Conservation (phyloP, 495 filamentous ascomycete species). For the Aspergillus heteromorphus region DNA sequence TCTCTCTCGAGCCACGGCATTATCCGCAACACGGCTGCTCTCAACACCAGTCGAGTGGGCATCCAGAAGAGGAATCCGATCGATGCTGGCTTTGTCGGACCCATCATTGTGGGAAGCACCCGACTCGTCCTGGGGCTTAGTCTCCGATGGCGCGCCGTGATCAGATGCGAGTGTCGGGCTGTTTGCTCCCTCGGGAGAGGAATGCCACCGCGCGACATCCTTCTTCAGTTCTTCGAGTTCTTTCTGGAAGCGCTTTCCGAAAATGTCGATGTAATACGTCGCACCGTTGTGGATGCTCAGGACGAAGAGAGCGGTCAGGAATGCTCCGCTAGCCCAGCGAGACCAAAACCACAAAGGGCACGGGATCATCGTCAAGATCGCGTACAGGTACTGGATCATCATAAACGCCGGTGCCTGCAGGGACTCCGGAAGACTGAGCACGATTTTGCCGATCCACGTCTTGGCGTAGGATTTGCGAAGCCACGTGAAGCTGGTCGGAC, state of each 20-base stretch:
- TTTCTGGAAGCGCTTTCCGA: slow-evolving; percentile 93
- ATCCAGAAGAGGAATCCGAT: slow-evolving; percentile 41
- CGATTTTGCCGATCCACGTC: slow-evolving; percentile 78
- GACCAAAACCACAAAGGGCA: slow-evolving; percentile 95
- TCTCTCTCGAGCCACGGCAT: slow-evolving; percentile 23
- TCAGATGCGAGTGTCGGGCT: slow-evolving; percentile 30
- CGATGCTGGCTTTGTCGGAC: slow-evolving; percentile 33
- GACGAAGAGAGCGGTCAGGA: slow-evolving; percentile 72
- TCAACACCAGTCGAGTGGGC: slow-evolving; percentile 24
- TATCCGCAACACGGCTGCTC: slow-evolving; percentile 1
- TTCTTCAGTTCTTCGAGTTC: slow-evolving; percentile 86
- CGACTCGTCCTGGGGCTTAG: slow-evolving; percentile 9
- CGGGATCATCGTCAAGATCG: slow-evolving; percentile 85
- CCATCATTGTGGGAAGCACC: slow-evolving; percentile 1
- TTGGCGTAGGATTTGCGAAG: slow-evolving; percentile 84
- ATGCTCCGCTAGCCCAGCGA: slow-evolving; percentile 68
- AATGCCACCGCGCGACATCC: slow-evolving; percentile 88
- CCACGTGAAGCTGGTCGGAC: slow-evolving; percentile 97
- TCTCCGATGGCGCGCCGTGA: slow-evolving; percentile 11
- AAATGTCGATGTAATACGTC: slow-evolving; percentile 96
- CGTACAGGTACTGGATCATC: slow-evolving; percentile 90
- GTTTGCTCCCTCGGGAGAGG: slow-evolving; percentile 33
- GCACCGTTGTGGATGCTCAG: slow-evolving; percentile 96
- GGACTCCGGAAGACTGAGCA: slow-evolving; percentile 65
- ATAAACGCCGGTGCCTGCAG: slow-evolving; percentile 92